Evolutionary conservation across 768 basidiomycete genomes (phyloP), one percentile per base, ranked within the genome.

Genomic region (Tephrocybe rancida): DNA sequence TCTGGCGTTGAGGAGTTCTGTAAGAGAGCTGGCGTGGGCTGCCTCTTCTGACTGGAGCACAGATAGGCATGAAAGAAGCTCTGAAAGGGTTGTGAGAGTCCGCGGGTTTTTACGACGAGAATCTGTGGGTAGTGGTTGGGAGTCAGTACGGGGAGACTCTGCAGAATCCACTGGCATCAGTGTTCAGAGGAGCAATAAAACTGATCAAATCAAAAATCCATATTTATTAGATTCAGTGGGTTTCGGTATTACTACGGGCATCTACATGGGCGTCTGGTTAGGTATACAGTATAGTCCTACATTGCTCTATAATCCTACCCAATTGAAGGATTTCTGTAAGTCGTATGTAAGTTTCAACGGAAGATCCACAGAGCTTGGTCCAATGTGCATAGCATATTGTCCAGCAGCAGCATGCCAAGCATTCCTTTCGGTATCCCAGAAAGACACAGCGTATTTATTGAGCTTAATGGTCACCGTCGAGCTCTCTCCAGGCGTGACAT

Each of bases 41-140:
- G 87, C 77, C 65, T 95, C 92, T 63, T 88, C 82, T 5, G 87
- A 84, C 65, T 95, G 86, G 44, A 90, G 79, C 25, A 78, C 76
- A 14, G 91, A 88, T 16, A 93, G 78, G 48, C 82, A 84, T n/a
- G 87, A 82, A 18, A 93, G 70, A 37, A 93, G 85, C 56, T 92
- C 86, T 11, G 83, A 73, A 14, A 91, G 66, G 45, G 73, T 85
- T 1, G 82, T 88, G 25, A 92, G 76, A 10, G 73, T 61, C 39
- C 75, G 67, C 32, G 76, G 75, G 58, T 78, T 72, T 44, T 44
- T 55, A 6, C 51, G 57, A 7, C 42, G 43, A 24, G 45, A 43
- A 52, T 39, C 21, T 48, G 25, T n/a, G 29, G 27, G 30, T 32
- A 26, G 43, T 42, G 30, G 22, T 41, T 29, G 48, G 9, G 29